Base-by-base conservation (phyloP, 495 filamentous ascomycete genomes). In the Aspergillus egyptiacus region DNA sequence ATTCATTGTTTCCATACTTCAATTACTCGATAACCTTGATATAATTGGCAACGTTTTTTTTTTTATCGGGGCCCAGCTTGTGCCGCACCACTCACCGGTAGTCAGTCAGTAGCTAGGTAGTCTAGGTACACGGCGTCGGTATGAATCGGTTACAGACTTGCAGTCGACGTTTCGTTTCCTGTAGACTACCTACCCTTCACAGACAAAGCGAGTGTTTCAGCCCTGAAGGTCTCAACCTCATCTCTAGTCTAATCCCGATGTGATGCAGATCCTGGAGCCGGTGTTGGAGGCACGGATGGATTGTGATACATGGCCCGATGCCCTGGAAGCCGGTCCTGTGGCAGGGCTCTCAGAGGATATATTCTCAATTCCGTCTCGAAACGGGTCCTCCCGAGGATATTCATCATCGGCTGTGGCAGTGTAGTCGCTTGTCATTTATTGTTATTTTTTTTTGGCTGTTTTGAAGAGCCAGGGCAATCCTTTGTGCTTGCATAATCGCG, bases 181-280 rank as follows among this genome's bases (percentile, higher is more conserved):
- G 22, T n/a, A 22, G 9, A n/a, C n/a, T n/a, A n/a, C n/a, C n/a
- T n/a, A n/a, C 37, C 11, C 13, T 40, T 10, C 2, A 20, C 24
- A 30, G 39, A 18, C 40, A 32, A 6, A 19, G 40, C 27, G n/a
- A 31, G 24, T 22, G 40, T 14, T 1, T 24, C 28, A 31, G 25
- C 34, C 11, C 22, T 34, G 24, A 6, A 41, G 9, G 34, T 48
- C 43, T 47, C 34, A 43, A 43, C 15, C 19, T 43, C 25, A 28
- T 27, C 31, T 27, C 13, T 15, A 31, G 15, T 43, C 40, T 36
- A 34, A 15, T 30, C 24, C 44, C 30, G 25, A 46, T 39, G 24
- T 22, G 27, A 23, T 39, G 45, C 38, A 48, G 51, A 48, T 54
- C 51, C 6, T 31, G 33, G 20, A 36, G 31, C 44, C 51, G 31